These are phyloP conservation scores for Biscogniauxia marginata DNA, from an alignment of 2,329 filamentous ascomycete species.

Conservation along the genomic window DNA sequence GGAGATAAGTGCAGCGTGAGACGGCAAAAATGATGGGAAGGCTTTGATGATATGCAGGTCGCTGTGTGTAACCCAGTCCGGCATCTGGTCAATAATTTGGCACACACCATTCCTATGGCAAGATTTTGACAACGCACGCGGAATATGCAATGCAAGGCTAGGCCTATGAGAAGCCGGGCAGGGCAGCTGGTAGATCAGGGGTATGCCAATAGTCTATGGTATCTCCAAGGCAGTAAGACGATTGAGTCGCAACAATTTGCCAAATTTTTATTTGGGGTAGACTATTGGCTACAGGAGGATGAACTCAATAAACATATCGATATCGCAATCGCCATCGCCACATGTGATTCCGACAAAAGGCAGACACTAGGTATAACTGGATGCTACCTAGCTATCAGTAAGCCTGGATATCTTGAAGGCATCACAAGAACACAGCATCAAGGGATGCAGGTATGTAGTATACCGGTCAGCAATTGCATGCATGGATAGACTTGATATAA, in stretches of 20 bases:
- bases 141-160: constrained; percentile 10
- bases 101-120: background rate
- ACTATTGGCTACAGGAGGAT: background rate
- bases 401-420: too few species aligned
- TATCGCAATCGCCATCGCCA: background rate
- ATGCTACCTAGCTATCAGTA: background rate
- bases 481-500: too few species aligned
- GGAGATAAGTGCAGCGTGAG: constrained; percentile 11
- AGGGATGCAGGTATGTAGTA: too few species aligned
- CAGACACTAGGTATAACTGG: background rate
- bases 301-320: background rate
- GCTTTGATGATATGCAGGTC: constrained; percentile 16
- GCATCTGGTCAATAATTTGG: background rate
- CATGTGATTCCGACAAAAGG: background rate
- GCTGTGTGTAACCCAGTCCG: background rate
- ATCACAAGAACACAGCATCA: too few species aligned
- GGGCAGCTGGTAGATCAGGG: background rate
- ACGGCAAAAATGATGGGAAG: constrained; percentile 10
- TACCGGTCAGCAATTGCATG: too few species aligned
- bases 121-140: background rate
- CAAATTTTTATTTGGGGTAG: background rate
- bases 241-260: background rate
- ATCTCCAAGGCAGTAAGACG: background rate
- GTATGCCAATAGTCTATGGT: background rate
- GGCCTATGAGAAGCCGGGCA: background rate